These are phyloP conservation scores for Dichomitus squalens DNA, from an alignment of 1,284 basidiomycete species.

Conservation along the genomic window DNA sequence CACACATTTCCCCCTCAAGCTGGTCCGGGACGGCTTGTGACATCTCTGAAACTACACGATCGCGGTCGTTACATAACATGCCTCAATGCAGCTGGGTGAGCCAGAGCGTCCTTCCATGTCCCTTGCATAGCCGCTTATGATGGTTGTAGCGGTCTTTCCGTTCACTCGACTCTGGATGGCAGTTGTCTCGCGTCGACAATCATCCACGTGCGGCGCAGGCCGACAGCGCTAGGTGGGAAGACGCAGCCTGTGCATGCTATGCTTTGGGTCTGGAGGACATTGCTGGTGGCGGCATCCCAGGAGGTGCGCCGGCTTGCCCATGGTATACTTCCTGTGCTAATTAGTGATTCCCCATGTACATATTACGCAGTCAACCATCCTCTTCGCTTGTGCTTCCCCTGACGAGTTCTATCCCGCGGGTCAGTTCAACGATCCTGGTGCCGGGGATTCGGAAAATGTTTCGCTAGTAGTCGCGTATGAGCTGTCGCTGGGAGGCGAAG, in stretches of 20 bases:
- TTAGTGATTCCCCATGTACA: conserved; percentile 4
- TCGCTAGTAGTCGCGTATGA: conserved; percentile 53
- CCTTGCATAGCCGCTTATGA: not conserved
- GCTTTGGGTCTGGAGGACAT: conserved; percentile 51
- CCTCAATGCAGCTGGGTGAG: conserved; percentile 59
- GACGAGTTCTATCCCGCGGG: conserved; percentile 39
- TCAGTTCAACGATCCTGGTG: conserved; percentile 31
- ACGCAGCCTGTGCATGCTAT: conserved; percentile 31
- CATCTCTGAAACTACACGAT: conserved; percentile 47
- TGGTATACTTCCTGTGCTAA: conserved; percentile 5
- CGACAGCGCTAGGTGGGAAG: conserved; percentile 10
- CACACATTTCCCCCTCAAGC: conserved; percentile 54
- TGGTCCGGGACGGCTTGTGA: conserved; percentile 42
- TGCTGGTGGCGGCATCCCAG: conserved; percentile 42
- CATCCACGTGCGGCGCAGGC: conserved; percentile 8
- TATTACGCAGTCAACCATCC: conserved; percentile 28
- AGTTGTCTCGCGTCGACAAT: conserved; percentile 25
- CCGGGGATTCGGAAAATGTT: conserved; percentile 36
- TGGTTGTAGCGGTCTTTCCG: conserved; percentile 28
- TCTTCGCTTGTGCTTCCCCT: conserved; percentile 48
- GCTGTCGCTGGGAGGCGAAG: conserved; percentile 38
- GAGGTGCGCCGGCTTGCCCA: conserved; percentile 42
- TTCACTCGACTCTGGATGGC: conserved; percentile 28
- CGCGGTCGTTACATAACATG: conserved; percentile 46
- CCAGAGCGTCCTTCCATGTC: not conserved